Evolutionary conservation across 495 filamentous ascomycete genomes (phyloP).

Genomic region (Penicillium fimorum): DNA sequence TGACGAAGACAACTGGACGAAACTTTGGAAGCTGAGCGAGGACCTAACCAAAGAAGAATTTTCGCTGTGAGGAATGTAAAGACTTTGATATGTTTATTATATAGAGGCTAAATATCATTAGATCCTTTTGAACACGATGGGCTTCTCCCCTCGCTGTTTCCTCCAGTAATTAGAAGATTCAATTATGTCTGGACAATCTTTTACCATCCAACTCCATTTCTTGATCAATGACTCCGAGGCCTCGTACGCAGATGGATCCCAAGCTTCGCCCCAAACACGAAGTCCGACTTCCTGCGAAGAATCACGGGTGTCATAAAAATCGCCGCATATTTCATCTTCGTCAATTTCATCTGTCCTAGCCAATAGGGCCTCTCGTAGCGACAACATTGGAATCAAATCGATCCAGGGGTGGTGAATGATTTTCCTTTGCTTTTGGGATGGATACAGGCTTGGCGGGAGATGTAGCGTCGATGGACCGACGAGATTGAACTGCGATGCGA

Average conservation of each 20-base stretch:
- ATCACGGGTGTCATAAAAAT: conserved; percentile 17
- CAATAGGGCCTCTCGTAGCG: conserved; percentile 18
- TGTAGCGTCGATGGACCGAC: conserved; percentile 11
- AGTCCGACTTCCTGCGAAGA: conserved; percentile 13
- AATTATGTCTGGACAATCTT: conserved; percentile 22
- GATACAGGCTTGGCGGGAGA: conserved; percentile 23
- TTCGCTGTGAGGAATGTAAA: not conserved
- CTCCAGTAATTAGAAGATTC: conserved; percentile 27
- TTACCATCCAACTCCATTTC: conserved; percentile 24
- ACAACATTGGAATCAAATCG: conserved; percentile 23
- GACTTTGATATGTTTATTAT: not conserved
- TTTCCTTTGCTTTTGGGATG: conserved; percentile 17
- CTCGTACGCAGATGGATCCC: conserved; percentile 27
- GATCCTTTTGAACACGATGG: conserved; percentile 2
- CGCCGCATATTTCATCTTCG: conserved; percentile 24
- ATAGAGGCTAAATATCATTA: not conserved
- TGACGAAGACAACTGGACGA: conserved; percentile 16
- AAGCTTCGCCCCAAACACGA: conserved; percentile 26
- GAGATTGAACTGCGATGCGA: conserved; percentile 25
- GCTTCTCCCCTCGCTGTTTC: conserved; percentile 20
- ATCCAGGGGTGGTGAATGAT: conserved; percentile 31
- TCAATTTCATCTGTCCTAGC: conserved; percentile 9
- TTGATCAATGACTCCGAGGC: conserved; percentile 13
- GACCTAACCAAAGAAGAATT: conserved; percentile 16
- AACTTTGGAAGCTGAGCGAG: conserved; percentile 23